Conservation (phyloP, 2,329 filamentous ascomycete genomes). For the Talaromyces islandicus region DNA sequence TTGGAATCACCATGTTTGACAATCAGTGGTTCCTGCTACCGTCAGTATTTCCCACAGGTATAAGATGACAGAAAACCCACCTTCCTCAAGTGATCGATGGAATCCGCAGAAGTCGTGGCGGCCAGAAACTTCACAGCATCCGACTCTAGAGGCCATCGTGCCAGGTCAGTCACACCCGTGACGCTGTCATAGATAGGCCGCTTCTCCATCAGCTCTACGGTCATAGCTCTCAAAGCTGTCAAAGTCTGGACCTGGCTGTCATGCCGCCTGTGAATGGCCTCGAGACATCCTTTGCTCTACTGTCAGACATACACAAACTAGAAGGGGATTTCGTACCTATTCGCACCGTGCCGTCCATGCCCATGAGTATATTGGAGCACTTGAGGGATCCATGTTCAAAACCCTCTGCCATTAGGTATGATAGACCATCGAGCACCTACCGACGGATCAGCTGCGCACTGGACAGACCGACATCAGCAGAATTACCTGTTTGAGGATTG, state of each 20-base stretch:
- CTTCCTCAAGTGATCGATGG: conserved; percentile 19
- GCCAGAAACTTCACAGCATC: conserved; percentile 27
- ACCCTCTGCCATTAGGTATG: conserved; percentile 13
- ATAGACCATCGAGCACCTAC: conserved; percentile 18
- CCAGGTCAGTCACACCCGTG: conserved; percentile 25
- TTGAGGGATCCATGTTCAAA: conserved; percentile 19
- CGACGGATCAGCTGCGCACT: background rate
- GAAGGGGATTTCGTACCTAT: conserved; percentile 16
- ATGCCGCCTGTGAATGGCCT: conserved; percentile 11
- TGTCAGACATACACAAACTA: conserved; percentile 7
- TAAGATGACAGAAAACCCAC: conserved; percentile 14
- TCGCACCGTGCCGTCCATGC: conserved; percentile 19
- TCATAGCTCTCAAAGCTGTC: conserved; percentile 20
- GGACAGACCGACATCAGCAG: background rate
- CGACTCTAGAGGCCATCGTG: conserved; percentile 23
- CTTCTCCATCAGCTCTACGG: conserved; percentile 30
- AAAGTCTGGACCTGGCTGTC: conserved; percentile 14
- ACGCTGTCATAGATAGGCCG: conserved; percentile 27
- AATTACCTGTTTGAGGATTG: conserved; percentile 10
- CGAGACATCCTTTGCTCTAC: conserved; percentile 13
- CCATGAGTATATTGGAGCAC: conserved; percentile 22
- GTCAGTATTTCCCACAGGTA: background rate
- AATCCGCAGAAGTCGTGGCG: conserved; percentile 19
- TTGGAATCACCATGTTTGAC: background rate
- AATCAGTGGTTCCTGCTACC: background rate